These are phyloP conservation scores for Pseudogymnoascus destructans DNA, from an alignment of 2,329 filamentous ascomycete species.

Conservation along the genomic window DNA sequence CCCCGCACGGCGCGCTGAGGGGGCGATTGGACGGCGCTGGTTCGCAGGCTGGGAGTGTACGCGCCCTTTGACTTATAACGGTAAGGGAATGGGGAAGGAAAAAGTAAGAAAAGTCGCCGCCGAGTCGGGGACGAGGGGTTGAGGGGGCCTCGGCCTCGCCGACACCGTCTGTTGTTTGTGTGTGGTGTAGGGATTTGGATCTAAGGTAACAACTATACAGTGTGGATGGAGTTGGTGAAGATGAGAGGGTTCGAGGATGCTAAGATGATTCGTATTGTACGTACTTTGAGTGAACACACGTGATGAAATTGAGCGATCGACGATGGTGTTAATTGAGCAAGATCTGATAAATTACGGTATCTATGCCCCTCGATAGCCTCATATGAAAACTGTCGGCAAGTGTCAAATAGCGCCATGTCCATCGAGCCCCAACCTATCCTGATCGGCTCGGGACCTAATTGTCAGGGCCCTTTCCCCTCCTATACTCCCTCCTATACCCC, in stretches of 20 bases:
- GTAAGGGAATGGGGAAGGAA: neutral
- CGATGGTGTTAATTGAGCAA: neutral
- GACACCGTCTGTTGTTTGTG: neutral
- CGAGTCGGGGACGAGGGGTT: neutral
- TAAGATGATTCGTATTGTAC: neutral
- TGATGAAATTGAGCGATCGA: neutral
- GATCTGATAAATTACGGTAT: neutral
- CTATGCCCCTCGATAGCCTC: neutral
- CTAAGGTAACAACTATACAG: neutral
- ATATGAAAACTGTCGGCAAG: neutral
- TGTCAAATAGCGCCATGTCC: neutral
- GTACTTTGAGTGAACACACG: neutral
- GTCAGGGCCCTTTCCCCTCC: neutral
- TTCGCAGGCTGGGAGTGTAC: neutral
- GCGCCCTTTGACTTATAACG: neutral
- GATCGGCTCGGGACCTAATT: neutral
- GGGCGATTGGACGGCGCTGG: neutral
- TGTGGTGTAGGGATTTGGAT: neutral
- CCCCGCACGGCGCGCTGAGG: neutral
- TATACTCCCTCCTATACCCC: neutral
- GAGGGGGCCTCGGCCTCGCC: neutral
- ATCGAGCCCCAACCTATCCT: neutral
- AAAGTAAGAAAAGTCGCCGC: neutral
- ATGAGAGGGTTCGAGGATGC: neutral
- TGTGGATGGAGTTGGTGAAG: neutral